Percentiles rank a stretch among this genome's conserved stretches.
phyloP scores from a whole-genome alignment of 257 asterid genomes.

The Jacaranda mimosifolia region DNA sequence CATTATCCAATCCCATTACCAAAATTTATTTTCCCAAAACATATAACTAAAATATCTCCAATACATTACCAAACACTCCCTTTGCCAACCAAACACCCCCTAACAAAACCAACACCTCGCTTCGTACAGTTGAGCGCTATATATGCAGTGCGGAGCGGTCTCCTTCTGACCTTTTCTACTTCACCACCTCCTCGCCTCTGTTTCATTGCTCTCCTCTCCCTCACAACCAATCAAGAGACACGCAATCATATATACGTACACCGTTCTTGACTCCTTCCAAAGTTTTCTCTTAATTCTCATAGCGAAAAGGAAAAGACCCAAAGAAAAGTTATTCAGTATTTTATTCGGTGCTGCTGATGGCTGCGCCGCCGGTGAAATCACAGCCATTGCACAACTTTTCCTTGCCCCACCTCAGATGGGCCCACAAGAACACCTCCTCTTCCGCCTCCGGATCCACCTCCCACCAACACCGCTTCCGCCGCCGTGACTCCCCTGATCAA shows the following conservation, averaged over 20 bases:
- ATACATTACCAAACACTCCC: background rate
- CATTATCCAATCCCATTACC: too few relatives aligned
- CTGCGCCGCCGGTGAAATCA: conserved; percentile 76
- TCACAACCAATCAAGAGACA: background rate
- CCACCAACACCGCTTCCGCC: conserved; percentile 62
- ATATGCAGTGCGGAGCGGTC: conserved; percentile 24
- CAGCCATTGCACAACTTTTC: conserved; percentile 88
- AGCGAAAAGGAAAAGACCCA: too few relatives aligned
- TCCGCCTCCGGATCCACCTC: conserved; percentile 30
- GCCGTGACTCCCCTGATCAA: conserved; percentile 63
- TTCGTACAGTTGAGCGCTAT: conserved; percentile 35
- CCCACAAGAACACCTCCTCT: conserved; percentile 62
- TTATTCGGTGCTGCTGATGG: conserved; percentile 53
- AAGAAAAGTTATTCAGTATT: too few relatives aligned
- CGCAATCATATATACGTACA: background rate
- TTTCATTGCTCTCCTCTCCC: conserved; percentile 39
- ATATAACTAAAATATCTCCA: too few relatives aligned
- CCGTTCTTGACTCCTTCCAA: too few relatives aligned
- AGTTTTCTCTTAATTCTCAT: too few relatives aligned
- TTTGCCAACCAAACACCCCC: conserved; percentile 40
- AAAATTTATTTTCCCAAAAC: too few relatives aligned
- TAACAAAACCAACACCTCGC: conserved; percentile 34
- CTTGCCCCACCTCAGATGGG: conserved; percentile 75
- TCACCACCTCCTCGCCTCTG: conserved; percentile 35
- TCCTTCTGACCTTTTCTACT: background rate